Percentiles rank a stretch among this genome's conserved stretches.
These are phyloP conservation scores for Geranomyces variabilis DNA, from an alignment of 192 early-diverging fungal species.

Conservation along the genomic window DNA sequence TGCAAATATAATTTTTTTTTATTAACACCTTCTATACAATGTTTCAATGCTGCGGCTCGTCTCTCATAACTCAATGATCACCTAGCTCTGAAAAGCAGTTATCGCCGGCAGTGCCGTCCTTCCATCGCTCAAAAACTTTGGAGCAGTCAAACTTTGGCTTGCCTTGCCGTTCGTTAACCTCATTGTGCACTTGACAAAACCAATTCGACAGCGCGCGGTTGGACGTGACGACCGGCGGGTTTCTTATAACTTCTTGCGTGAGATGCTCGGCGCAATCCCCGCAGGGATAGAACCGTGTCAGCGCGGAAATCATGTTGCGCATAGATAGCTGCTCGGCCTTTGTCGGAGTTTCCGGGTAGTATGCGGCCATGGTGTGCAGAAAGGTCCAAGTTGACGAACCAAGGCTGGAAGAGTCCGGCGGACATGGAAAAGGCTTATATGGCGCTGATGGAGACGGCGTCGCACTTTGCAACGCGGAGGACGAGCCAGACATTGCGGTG, in stretches of 20 bases:
- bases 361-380: conserved; percentile 95
- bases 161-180: conserved; percentile 87
- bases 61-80: background rate
- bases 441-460: conserved; percentile 3
- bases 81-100: conserved; percentile 35
- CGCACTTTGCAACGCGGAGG: background rate
- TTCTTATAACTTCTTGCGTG: conserved; percentile 69
- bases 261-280: conserved; percentile 86
- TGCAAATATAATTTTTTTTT: too few relatives aligned
- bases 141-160: conserved; percentile 93
- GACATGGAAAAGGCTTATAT: conserved; percentile 56
- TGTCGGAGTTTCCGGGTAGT: conserved; percentile 86
- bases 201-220: conserved; percentile 74
- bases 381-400: conserved; percentile 96
- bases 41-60: background rate
- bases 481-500: background rate
- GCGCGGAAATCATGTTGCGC: conserved; percentile 70
- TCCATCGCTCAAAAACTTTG: conserved; percentile 93
- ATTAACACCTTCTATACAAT: too few relatives aligned
- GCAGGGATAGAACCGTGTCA: conserved; percentile 93
- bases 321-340: conserved; percentile 73
- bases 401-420: conserved; percentile 79
- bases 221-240: conserved; percentile 77
- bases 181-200: conserved; percentile 95
- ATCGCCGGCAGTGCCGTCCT: conserved; percentile 44